These are phyloP conservation scores for Chaetomium tenue DNA, from an alignment of 495 filamentous ascomycete genomes.

Conservation along the genomic window DNA sequence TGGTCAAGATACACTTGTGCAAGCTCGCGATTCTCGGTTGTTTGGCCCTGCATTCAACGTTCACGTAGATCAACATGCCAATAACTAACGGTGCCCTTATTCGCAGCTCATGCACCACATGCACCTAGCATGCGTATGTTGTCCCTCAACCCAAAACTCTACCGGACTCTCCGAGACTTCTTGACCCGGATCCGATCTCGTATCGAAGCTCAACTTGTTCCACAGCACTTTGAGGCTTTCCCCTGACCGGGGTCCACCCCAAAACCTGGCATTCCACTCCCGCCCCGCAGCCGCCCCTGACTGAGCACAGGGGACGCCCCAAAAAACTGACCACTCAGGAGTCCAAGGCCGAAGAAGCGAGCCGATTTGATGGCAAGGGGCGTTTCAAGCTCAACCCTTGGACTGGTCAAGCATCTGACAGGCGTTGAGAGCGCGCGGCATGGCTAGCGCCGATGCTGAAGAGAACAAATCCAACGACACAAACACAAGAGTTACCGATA, in stretches of 20 bases:
- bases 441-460: too few species aligned
- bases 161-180: background rate
- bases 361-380: background rate
- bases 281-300: conserved; percentile 12
- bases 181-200: background rate
- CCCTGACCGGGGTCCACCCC: conserved; percentile 10
- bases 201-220: conserved; percentile 4
- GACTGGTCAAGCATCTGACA: too few species aligned
- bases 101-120: background rate
- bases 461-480: too few species aligned
- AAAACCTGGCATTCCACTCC: conserved; percentile 2
- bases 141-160: background rate
- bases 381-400: conserved; percentile 13
- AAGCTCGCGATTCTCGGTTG: background rate
- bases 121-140: background rate
- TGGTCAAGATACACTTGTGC: background rate
- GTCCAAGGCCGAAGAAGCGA: conserved; percentile 4
- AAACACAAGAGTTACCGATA: too few species aligned
- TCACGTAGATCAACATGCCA: background rate
- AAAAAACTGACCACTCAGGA: conserved; percentile 2
- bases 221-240: conserved; percentile 1
- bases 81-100: background rate
- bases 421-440: too few species aligned
- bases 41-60: background rate
- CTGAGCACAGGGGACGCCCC: background rate